Evolutionary conservation across 2,329 filamentous ascomycete genomes (phyloP).

Genomic region (Scytalidium sp.): DNA sequence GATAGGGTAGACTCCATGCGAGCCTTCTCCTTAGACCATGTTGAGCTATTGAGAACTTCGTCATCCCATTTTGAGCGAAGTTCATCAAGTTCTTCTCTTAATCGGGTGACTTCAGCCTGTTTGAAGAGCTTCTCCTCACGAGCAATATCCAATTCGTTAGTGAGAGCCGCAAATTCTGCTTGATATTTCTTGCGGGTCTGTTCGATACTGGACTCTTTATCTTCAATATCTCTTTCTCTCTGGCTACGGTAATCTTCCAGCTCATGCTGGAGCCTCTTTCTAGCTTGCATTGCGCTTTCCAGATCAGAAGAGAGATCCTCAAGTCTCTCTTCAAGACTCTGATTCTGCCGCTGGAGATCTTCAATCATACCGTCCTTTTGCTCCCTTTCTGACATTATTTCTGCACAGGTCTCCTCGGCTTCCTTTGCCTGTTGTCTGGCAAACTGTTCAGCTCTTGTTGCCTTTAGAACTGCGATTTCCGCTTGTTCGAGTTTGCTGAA

Average conservation of each 20-base stretch:
- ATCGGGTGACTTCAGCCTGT: constrained; percentile 80
- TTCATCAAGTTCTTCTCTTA: constrained; percentile 95
- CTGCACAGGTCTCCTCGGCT: constrained; percentile 85
- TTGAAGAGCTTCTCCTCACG: constrained; percentile 84
- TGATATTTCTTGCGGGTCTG: constrained; percentile 98
- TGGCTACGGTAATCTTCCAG: constrained; percentile 96
- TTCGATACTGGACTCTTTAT: constrained; percentile 94
- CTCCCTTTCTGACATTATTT: constrained; percentile 88
- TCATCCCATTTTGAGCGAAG: constrained; percentile 97
- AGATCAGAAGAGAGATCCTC: constrained; percentile 91
- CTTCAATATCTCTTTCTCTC: constrained; percentile 92
- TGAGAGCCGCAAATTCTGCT: constrained; percentile 82
- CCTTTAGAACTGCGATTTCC: constrained; percentile 92
- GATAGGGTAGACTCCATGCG: constrained; percentile 86
- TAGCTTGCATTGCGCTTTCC: constrained; percentile 79
- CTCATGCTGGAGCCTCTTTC: constrained; percentile 94
- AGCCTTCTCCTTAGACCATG: constrained; percentile 97
- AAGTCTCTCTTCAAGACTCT: constrained; percentile 84
- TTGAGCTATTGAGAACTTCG: constrained; percentile 94
- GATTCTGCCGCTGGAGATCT: constrained; percentile 84
- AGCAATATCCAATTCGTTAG: constrained; percentile 89
- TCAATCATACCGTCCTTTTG: constrained; percentile 86
- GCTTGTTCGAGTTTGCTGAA: constrained; percentile 97
- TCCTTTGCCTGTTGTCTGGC: constrained; percentile 87
- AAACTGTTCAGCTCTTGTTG: constrained; percentile 87